These are phyloP conservation scores for Santalum album DNA, from an alignment of 164 flowering plant species.

Conservation along the genomic window DNA sequence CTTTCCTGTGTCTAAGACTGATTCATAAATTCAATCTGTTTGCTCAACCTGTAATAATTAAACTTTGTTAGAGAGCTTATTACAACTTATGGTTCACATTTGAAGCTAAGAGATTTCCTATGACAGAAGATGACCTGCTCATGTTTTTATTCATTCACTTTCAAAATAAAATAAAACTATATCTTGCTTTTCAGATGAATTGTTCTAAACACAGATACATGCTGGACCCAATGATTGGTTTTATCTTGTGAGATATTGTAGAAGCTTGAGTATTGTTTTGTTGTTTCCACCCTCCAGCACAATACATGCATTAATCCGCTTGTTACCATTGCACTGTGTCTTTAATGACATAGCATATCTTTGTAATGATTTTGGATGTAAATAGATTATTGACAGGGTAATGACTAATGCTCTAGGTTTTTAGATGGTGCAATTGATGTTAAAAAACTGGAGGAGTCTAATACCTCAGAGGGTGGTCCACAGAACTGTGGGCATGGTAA, in stretches of 20 bases:
- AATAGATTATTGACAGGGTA: slow-evolving; percentile 1
- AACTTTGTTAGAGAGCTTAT: too few relatives aligned
- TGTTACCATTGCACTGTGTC: not conserved
- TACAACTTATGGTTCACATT: too few relatives aligned
- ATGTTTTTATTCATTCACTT: too few relatives aligned
- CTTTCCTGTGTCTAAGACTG: too few relatives aligned
- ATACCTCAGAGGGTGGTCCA: slow-evolving; percentile 13
- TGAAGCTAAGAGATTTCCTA: too few relatives aligned
- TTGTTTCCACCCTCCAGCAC: not conserved
- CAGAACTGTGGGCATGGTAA: slow-evolving; percentile 11
- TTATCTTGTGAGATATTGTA: not conserved
- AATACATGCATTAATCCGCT: not conserved
- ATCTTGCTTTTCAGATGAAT: not conserved
- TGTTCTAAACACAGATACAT: not conserved
- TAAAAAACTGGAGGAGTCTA: slow-evolving; percentile 21
- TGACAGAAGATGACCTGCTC: too few relatives aligned
- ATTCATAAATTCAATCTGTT: too few relatives aligned
- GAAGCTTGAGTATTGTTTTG: not conserved
- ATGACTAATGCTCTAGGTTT: slow-evolving; percentile 25
- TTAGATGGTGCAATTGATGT: slow-evolving; percentile 36
- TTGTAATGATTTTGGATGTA: not conserved
- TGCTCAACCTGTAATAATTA: too few relatives aligned
- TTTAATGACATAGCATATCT: too few relatives aligned
- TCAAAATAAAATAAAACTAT: too few relatives aligned
- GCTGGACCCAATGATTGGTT: too few relatives aligned